Conservation (phyloP, 1,284 basidiomycete genomes). For the Peniophora sp. region DNA sequence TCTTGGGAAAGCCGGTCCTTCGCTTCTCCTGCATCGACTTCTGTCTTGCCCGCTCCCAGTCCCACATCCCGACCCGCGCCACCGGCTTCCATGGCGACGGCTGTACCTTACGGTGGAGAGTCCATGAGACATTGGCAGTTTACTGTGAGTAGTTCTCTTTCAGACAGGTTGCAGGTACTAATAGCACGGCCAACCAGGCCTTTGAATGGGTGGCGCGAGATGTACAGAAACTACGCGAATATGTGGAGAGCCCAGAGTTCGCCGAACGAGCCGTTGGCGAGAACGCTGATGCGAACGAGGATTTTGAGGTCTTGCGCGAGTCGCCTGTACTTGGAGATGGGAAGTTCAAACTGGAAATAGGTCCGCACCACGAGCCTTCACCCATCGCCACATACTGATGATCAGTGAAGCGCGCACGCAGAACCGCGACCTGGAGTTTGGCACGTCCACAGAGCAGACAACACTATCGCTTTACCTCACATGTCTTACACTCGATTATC, state of each 20-base stretch:
- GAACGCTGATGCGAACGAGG: slow-evolving; percentile 17
- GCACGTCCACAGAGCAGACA: slow-evolving; percentile 18
- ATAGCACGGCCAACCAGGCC: slow-evolving; percentile 30
- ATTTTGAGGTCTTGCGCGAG: slow-evolving; percentile 57
- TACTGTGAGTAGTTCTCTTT: slow-evolving; percentile 29
- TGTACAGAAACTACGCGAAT: slow-evolving; percentile 45
- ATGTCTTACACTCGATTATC: slow-evolving; percentile 52
- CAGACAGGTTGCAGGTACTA: neutral
- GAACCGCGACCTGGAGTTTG: neutral
- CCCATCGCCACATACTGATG: neutral
- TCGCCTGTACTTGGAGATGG: slow-evolving; percentile 62
- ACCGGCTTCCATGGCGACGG: slow-evolving; percentile 8
- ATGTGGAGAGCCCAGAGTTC: slow-evolving; percentile 27
- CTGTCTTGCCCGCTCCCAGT: slow-evolving; percentile 14
- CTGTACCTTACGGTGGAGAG: slow-evolving; percentile 23
- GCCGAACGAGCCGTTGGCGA: slow-evolving; percentile 8
- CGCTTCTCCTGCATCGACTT: slow-evolving; percentile 15
- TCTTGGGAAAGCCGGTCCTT: slow-evolving; percentile 21
- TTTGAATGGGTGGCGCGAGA: slow-evolving; percentile 62
- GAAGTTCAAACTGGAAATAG: slow-evolving; percentile 67
- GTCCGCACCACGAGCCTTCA: slow-evolving; percentile 24
- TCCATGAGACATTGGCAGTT: slow-evolving; percentile 55
- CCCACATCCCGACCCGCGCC: slow-evolving; percentile 10
- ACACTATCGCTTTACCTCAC: slow-evolving; percentile 60
- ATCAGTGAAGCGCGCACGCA: slow-evolving; percentile 6